Evolutionary conservation across 2,329 filamentous ascomycete species (phyloP).

Genomic region (Teratosphaeria viscida): DNA sequence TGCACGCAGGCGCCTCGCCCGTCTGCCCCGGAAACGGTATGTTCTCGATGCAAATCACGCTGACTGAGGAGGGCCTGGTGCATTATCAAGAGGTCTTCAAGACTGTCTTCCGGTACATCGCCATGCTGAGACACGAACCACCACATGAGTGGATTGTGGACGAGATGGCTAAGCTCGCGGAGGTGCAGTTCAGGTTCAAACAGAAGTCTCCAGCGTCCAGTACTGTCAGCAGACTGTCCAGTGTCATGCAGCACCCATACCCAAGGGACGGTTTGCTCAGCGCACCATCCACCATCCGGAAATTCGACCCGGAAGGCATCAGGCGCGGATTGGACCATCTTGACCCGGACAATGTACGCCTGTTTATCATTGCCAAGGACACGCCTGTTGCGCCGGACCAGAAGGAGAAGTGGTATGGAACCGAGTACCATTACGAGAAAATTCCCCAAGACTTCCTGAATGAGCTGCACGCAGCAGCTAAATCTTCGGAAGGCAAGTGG

Average conservation of each 20-base stretch:
- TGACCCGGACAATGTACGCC: slow-evolving; percentile 78
- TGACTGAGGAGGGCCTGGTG: slow-evolving; percentile 77
- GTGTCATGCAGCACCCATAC: slow-evolving; percentile 82
- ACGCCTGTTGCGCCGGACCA: slow-evolving; percentile 75
- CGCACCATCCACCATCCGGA: slow-evolving; percentile 62
- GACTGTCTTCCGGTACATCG: slow-evolving; percentile 82
- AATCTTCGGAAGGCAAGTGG: slow-evolving; percentile 44
- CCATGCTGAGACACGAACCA: slow-evolving; percentile 66
- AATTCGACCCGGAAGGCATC: slow-evolving; percentile 72
- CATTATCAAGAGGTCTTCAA: slow-evolving; percentile 75
- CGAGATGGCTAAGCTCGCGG: slow-evolving; percentile 79
- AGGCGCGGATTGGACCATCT: slow-evolving; percentile 62
- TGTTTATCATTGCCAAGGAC: slow-evolving; percentile 72
- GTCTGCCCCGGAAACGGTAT: slow-evolving; percentile 72
- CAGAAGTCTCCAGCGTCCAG: slow-evolving; percentile 84
- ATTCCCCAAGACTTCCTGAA: slow-evolving; percentile 66
- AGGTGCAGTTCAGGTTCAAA: slow-evolving; percentile 90
- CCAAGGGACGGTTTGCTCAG: slow-evolving; percentile 83
- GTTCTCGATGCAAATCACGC: slow-evolving; percentile 66
- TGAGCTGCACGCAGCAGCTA: slow-evolving; percentile 56
- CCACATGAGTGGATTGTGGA: slow-evolving; percentile 91
- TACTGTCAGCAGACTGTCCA: slow-evolving; percentile 76
- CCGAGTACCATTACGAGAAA: slow-evolving; percentile 76
- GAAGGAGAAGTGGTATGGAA: slow-evolving; percentile 97
- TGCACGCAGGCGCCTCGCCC: slow-evolving; percentile 65